phyloP scores from a whole-genome alignment of 768 basidiomycete species.

The Naematelia encephala region DNA sequence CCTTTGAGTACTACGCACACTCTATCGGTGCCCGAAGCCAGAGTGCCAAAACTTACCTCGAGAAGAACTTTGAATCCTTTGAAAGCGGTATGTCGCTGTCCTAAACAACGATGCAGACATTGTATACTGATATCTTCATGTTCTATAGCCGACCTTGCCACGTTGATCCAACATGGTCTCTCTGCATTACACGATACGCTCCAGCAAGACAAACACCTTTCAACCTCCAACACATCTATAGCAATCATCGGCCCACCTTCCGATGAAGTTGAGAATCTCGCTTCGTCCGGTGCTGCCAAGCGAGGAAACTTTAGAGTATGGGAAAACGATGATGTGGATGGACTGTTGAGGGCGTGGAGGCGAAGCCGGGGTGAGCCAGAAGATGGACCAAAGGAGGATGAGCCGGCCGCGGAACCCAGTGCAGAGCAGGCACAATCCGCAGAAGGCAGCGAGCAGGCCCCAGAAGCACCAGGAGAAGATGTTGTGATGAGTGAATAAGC shows the following conservation, averaged over 20 bases:
- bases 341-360: conserved; percentile 74
- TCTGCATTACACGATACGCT: conserved; percentile 93
- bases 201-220: conserved; percentile 97
- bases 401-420: conserved; percentile 15
- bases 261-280: conserved; percentile 59
- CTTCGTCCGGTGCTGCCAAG: conserved; percentile 54
- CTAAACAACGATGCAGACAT: no score
- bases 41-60: conserved; percentile 96
- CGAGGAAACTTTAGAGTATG: conserved; percentile 75
- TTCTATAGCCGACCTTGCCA: conserved; percentile 69
- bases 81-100: conserved; percentile 74
- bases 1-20: conserved; percentile 97
- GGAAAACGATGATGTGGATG: conserved; percentile 72
- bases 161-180: conserved; percentile 86
- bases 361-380: conserved; percentile 51
- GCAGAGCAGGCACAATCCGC: conserved; percentile 49
- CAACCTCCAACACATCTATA: conserved; percentile 86
- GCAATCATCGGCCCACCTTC: conserved; percentile 70
- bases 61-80: conserved; percentile 87
- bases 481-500: conserved; percentile 8
- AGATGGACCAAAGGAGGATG: conserved; percentile 30
- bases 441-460: conserved; percentile 49
- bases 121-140: not conserved
- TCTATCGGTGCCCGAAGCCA: conserved; percentile 97
- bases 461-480: conserved; percentile 34